These are phyloP conservation scores for Mycena vitilis DNA, from an alignment of 768 basidiomycete genomes.

Conservation along the genomic window DNA sequence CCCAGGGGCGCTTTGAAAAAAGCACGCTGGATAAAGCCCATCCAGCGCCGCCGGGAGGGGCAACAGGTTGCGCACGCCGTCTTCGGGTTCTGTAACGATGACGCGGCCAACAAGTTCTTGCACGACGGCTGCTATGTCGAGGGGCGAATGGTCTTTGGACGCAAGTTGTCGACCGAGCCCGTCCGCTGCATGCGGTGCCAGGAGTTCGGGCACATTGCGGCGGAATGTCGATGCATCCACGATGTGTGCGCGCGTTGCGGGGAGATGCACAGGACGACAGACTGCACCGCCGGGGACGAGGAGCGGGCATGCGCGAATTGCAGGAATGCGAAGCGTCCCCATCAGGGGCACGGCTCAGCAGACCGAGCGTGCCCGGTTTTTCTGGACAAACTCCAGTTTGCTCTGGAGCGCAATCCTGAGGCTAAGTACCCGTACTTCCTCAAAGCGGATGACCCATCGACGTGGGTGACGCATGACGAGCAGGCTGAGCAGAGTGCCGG, in stretches of 20 bases:
- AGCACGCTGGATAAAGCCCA: slow-evolving; percentile 46
- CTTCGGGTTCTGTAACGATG: slow-evolving; percentile 27
- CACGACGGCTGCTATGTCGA: slow-evolving; percentile 18
- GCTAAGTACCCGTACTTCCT: slow-evolving; percentile 38
- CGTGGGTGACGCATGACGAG: slow-evolving; percentile 17
- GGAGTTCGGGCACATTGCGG: slow-evolving; percentile 31
- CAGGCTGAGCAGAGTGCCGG: neutral
- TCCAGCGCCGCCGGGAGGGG: slow-evolving; percentile 25
- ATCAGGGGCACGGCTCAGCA: slow-evolving; percentile 43
- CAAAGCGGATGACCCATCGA: slow-evolving; percentile 15
- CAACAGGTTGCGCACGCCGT: slow-evolving; percentile 24
- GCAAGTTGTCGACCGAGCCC: slow-evolving; percentile 35
- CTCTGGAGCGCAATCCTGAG: slow-evolving; percentile 28
- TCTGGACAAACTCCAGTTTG: slow-evolving; percentile 7
- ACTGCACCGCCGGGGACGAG: slow-evolving; percentile 30
- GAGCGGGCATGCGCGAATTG: slow-evolving; percentile 42
- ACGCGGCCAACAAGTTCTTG: slow-evolving; percentile 34
- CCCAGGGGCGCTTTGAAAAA: slow-evolving; percentile 6
- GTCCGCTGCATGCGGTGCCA: slow-evolving; percentile 36
- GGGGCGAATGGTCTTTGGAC: slow-evolving; percentile 29
- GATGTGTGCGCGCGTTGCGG: slow-evolving; percentile 37
- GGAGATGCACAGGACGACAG: slow-evolving; percentile 35
- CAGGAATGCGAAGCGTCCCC: slow-evolving; percentile 13
- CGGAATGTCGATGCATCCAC: slow-evolving; percentile 22
- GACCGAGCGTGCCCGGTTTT: slow-evolving; percentile 41